Evolutionary conservation across 768 basidiomycete species (phyloP).

Genomic region (Lyophyllum shimeji): DNA sequence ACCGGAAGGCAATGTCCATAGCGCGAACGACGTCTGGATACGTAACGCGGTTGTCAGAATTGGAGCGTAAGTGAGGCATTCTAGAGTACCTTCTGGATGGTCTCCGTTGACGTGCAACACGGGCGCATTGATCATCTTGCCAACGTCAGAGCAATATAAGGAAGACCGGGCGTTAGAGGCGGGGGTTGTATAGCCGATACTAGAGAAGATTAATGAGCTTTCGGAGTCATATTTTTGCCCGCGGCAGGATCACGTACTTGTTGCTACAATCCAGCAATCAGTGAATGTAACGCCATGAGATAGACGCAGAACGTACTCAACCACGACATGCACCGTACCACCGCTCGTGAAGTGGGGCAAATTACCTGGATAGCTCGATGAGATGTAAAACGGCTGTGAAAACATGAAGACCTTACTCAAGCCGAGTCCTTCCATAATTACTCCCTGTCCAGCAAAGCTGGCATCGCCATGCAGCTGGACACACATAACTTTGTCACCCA

Average conservation of each 20-base stretch:
- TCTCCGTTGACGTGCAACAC: slow-evolving; percentile 93
- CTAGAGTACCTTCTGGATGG: slow-evolving; percentile 68
- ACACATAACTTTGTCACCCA: slow-evolving; percentile 78
- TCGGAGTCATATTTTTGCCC: not conserved
- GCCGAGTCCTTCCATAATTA: slow-evolving; percentile 86
- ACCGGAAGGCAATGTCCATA: slow-evolving; percentile 85
- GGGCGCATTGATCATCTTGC: slow-evolving; percentile 89
- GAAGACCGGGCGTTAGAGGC: slow-evolving; percentile 83
- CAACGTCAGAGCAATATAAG: slow-evolving; percentile 83
- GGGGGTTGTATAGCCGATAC: slow-evolving; percentile 92
- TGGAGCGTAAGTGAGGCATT: not conserved
- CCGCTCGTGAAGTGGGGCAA: slow-evolving; percentile 91
- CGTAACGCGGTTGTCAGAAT: not conserved
- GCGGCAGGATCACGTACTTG: slow-evolving; percentile 40
- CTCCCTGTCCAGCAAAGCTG: slow-evolving; percentile 87
- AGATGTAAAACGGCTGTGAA: not conserved
- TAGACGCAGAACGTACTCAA: slow-evolving; percentile 60
- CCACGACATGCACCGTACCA: slow-evolving; percentile 87
- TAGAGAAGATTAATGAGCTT: slow-evolving; percentile 26
- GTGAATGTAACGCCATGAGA: not conserved
- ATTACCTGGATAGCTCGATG: slow-evolving; percentile 50
- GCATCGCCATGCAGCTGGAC: slow-evolving; percentile 93
- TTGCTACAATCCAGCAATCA: slow-evolving; percentile 39
- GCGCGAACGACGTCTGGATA: slow-evolving; percentile 75
- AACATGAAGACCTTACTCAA: slow-evolving; percentile 52